Evolutionary conservation across 352 stramenopile species (phyloP).

Genomic region (Thraustotheca clavata): DNA sequence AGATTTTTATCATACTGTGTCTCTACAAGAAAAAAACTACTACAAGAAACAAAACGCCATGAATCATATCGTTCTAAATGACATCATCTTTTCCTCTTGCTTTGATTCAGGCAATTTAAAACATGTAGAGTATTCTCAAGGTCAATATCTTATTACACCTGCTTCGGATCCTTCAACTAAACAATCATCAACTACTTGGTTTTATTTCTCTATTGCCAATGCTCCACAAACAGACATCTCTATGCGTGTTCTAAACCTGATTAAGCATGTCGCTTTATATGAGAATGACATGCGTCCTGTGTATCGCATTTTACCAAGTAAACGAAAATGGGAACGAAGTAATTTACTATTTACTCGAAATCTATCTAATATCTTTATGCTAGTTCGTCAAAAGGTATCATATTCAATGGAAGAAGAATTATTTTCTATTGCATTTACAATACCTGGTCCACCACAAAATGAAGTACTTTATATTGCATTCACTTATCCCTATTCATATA

Average conservation of each 20-base stretch:
- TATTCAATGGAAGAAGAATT: slow-evolving; percentile 24
- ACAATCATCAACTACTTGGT: slow-evolving; percentile 39
- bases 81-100: slow-evolving; percentile 29
- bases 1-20: not conserved
- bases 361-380: too few relatives aligned
- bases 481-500: slow-evolving; percentile 67
- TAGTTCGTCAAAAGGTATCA: too few relatives aligned
- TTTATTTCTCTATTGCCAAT: slow-evolving; percentile 28
- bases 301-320: slow-evolving; percentile 29
- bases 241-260: slow-evolving; percentile 35
- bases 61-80: slow-evolving; percentile 20
- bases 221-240: slow-evolving; percentile 16
- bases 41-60: not conserved
- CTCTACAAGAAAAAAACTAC: not conserved
- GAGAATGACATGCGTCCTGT: slow-evolving; percentile 27
- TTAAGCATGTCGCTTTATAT: slow-evolving; percentile 32
- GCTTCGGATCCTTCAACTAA: slow-evolving; percentile 36
- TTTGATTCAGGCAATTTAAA: slow-evolving; percentile 36
- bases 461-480: slow-evolving; percentile 63
- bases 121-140: slow-evolving; percentile 16
- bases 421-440: slow-evolving; percentile 41
- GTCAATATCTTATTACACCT: slow-evolving; percentile 25
- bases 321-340: slow-evolving; percentile 23
- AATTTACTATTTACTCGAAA: too few relatives aligned
- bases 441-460: slow-evolving; percentile 28